Base-by-base conservation (phyloP, 108 stramenopile species). In the Seminavis robusta region DNA sequence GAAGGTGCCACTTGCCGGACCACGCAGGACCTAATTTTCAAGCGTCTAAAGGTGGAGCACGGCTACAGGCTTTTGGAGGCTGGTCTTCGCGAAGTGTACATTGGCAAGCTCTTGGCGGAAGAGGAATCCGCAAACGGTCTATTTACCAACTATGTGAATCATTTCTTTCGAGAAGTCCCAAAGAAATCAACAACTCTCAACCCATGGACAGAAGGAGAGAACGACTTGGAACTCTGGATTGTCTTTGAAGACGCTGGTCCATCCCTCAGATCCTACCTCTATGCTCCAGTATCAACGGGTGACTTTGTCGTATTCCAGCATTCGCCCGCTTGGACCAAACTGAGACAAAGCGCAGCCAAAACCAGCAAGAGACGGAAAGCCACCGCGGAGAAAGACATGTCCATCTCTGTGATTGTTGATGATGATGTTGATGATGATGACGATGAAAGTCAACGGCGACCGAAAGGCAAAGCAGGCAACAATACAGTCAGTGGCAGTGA, bases 51-150 rank as follows among this genome's bases (percentile, higher is more conserved):
- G 48, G 74, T 90, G 1, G 85, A 85, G 21, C 62, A 68, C 36
- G 85, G 85, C 17, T 83, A 78, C 42, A 48, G 61, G 0, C 31
- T 87, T 13, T 44, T 90, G 20, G 89, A 90, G 56, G 89, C 89
- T n/a, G 89, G 89, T 4, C 51, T 90, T 27, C 58, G 89, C 50
- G 89, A 90, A 51, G 63, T 90, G 0, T 85, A 90, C 45, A 80
- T 87, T 59, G 89, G 89, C 15, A 75, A 84, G 24, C 56, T 80
- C 39, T 73, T 90, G 17, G 49, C 53, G 20, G 23, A 60, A 29
- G 54, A 72, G 25, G 65, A 70, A 4, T 51, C 65, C 3, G 39
- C 65, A 25, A 45, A 50, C 2, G 37, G 28, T 16, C 41, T 80
- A 25, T 82, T 73, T 42, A 90, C 89, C 15, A 65, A 52, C n/a